Evolutionary conservation across 805 yeast genomes (phyloP).

Genomic region (Wickerhamiella domercqiae): DNA sequence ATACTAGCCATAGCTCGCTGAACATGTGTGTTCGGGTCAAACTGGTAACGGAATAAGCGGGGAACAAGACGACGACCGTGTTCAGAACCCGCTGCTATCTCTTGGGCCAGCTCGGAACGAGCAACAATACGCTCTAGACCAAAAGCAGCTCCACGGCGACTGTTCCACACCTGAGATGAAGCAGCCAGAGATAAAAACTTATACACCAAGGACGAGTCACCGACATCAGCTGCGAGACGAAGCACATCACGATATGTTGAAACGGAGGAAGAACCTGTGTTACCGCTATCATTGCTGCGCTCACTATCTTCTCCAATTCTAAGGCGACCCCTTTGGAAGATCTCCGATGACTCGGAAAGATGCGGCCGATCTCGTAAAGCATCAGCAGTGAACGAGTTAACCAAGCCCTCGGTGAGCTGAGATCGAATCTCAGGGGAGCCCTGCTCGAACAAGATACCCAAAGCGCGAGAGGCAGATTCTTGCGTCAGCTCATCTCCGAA

Average conservation of each 20-base stretch:
- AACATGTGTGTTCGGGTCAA: conserved; percentile 68
- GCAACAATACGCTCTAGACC: conserved; percentile 79
- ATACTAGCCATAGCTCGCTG: conserved; percentile 74
- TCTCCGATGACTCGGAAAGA: conserved; percentile 61
- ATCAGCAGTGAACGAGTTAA: conserved; percentile 65
- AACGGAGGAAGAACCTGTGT: conserved; percentile 48
- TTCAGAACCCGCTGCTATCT: conserved; percentile 31
- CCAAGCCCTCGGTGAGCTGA: too few relatives aligned
- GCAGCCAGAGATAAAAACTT: conserved; percentile 87
- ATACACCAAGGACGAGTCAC: conserved; percentile 87
- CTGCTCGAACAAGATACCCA: conserved; percentile 63
- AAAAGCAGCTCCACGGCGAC: conserved; percentile 86
- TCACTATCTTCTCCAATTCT: conserved; percentile 75
- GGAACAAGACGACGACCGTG: conserved; percentile 56
- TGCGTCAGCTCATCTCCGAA: conserved; percentile 80
- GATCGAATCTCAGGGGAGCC: conserved; percentile 33
- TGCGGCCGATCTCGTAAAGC: conserved; percentile 45
- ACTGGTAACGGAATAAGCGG: conserved; percentile 65
- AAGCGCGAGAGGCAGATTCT: conserved; percentile 82
- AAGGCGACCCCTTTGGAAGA: conserved; percentile 70
- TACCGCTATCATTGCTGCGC: conserved; percentile 1
- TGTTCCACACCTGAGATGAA: conserved; percentile 78
- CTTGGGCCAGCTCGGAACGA: conserved; percentile 52
- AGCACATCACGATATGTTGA: conserved; percentile 85
- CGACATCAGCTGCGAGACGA: conserved; percentile 81